phyloP scores from a whole-genome alignment of 805 yeast genomes.

The Yarrowia sp. region DNA sequence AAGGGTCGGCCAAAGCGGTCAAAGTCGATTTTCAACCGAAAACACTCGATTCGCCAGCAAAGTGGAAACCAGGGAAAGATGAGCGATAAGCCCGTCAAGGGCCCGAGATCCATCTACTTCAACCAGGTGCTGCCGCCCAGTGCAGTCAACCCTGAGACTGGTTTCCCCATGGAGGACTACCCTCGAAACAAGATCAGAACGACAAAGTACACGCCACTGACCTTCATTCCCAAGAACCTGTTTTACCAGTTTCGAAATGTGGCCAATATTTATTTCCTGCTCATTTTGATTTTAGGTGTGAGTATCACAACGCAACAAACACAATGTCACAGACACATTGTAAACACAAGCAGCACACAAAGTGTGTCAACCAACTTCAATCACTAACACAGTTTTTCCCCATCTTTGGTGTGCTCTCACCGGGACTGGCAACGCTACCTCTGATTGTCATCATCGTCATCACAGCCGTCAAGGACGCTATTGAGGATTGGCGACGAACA shows the following conservation, averaged over 20 bases:
- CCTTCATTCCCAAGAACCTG: slow-evolving; percentile 85
- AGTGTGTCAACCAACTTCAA: not conserved
- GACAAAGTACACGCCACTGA: slow-evolving; percentile 88
- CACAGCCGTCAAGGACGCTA: slow-evolving; percentile 74
- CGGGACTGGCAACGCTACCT: slow-evolving; percentile 78
- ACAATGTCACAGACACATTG: not conserved
- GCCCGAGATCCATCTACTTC: slow-evolving; percentile 45
- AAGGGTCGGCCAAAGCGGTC: slow-evolving; percentile 56
- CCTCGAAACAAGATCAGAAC: slow-evolving; percentile 93
- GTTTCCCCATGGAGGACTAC: slow-evolving; percentile 58
- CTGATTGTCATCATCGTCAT: slow-evolving; percentile 71
- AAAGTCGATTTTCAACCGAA: slow-evolving; percentile 32
- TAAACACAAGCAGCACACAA: too few species aligned
- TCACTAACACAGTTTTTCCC: slow-evolving; percentile 46
- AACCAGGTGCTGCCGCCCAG: slow-evolving; percentile 50
- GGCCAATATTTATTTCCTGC: slow-evolving; percentile 86
- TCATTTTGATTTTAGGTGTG: slow-evolving; percentile 59
- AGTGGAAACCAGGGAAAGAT: slow-evolving; percentile 19
- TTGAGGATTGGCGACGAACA: slow-evolving; percentile 72
- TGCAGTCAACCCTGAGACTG: slow-evolving; percentile 48
- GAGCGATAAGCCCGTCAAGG: slow-evolving; percentile 21
- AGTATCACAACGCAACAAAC: not conserved
- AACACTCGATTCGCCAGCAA: slow-evolving; percentile 1
- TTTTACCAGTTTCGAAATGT: slow-evolving; percentile 77
- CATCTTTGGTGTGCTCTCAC: slow-evolving; percentile 69